Evolutionary conservation across 2,329 filamentous ascomycete genomes (phyloP), one percentile per base, ranked within the genome.

Genomic region (Pyricularia pennisetigena): DNA sequence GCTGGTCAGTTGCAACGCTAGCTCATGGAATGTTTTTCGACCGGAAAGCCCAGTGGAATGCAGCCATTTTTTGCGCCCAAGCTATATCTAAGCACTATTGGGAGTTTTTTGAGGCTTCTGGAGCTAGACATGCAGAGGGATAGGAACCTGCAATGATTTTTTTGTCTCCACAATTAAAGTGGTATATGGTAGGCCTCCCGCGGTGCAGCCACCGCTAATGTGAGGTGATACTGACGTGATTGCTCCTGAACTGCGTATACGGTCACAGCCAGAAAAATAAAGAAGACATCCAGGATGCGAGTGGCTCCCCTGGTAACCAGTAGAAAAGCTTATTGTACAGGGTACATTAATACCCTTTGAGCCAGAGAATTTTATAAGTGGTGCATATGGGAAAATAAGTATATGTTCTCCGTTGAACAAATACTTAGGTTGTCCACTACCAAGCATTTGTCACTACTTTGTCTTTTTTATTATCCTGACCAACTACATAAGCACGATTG

Each of bases 201-300:
- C 41, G 5, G 41, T 54, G 41, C 41, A 54, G 41, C 5, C 41
- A 54, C 32, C 35, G 41, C 41, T 54, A 54, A 54, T 54, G 5
- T 9, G 41, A 54, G 41, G 41, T 54, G 41, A 54, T 54, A 54
- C 16, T 54, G 41, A n/a, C 8, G 41, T 54, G 41, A 54, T 54
- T 54, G 41, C 41, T n/a, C 41, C 41, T 54, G 41, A 54, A 54
- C 41, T 54, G 5, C 41, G 8, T 54, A 54, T 14, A 54, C 75
- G 79, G 24, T 72, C 81, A 54, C 71, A 54, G 41, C 41, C 41
- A 54, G 41, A n/a, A 54, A 54, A 54, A 54, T n/a, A 54, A 54
- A 54, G 41, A 54, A 54, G 41, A 54, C 41, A 54, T 54, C 41
- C 41, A 54, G 41, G 20, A n/a, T 54, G 41, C 41, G 41, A n/a